Evolutionary conservation across 169 alveolate species (phyloP).

Genomic region (Cystoisospora suis): DNA sequence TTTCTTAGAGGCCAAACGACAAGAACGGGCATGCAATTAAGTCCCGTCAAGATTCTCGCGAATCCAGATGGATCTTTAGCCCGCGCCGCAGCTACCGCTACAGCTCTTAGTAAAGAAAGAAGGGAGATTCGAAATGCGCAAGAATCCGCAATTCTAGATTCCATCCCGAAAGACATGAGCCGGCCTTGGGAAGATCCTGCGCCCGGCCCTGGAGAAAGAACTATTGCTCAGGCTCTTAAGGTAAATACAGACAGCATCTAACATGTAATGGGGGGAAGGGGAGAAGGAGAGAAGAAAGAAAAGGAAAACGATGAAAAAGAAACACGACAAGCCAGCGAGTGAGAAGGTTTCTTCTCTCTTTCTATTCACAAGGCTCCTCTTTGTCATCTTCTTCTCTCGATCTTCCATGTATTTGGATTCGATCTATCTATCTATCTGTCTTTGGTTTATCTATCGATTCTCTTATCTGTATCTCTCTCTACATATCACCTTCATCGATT

Average conservation of each 20-base stretch:
- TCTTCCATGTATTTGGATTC: neutral
- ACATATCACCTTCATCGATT: neutral
- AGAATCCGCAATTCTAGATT: conserved; percentile 84
- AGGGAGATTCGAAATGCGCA: conserved; percentile 83
- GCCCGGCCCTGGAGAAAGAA: conserved; percentile 91
- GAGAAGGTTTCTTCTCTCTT: neutral
- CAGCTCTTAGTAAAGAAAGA: conserved; percentile 91
- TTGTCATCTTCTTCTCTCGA: neutral
- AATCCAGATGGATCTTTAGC: conserved; percentile 92
- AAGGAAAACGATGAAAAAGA: neutral
- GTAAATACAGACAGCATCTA: neutral
- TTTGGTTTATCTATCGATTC: neutral
- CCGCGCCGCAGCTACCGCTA: conserved; percentile 89
- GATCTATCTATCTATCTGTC: neutral
- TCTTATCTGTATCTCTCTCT: neutral
- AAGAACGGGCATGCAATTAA: conserved; percentile 65
- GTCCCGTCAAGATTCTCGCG: conserved; percentile 86
- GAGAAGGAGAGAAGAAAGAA: neutral
- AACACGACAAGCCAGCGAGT: no score
- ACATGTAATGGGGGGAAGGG: neutral
- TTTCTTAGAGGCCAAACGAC: conserved; percentile 96
- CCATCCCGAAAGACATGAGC: conserved; percentile 88
- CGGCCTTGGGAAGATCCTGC: conserved; percentile 91
- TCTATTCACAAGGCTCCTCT: neutral
- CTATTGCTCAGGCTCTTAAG: conserved; percentile 71